phyloP scores from a whole-genome alignment of 495 filamentous ascomycete species.

The Penicillium fimorum region DNA sequence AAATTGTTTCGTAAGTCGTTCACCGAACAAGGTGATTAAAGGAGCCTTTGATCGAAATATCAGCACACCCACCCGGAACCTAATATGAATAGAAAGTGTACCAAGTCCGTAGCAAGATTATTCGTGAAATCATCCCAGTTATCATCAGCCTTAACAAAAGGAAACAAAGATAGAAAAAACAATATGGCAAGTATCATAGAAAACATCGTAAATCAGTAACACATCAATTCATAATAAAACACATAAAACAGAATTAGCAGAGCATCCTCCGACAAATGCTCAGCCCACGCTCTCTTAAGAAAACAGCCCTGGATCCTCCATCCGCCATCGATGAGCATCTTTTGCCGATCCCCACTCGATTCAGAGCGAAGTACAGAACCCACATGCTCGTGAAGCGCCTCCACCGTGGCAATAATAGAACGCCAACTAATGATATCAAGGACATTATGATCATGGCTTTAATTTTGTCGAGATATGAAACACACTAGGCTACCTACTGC shows the following conservation, averaged over 20 bases:
- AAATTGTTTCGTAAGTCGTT: constrained; percentile 57
- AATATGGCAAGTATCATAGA: constrained; percentile 17
- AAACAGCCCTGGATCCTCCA: neutral
- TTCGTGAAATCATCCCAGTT: constrained; percentile 53
- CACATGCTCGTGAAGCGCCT: constrained; percentile 10
- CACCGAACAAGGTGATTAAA: constrained; percentile 55
- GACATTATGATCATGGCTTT: neutral
- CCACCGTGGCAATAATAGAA: neutral
- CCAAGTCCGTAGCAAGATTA: constrained; percentile 51
- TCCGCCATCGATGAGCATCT: neutral
- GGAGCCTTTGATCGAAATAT: constrained; percentile 33
- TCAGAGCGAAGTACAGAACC: neutral
- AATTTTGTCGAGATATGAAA: constrained; percentile 11
- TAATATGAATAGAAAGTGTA: constrained; percentile 14
- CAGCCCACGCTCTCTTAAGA: constrained; percentile 5
- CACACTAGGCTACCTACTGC: constrained; percentile 7
- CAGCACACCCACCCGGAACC: neutral
- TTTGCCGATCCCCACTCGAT: constrained; percentile 1
- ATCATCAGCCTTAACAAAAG: constrained; percentile 23
- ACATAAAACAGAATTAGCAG: neutral
- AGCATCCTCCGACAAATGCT: neutral
- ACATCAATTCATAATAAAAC: constrained; percentile 3
- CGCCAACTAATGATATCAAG: constrained; percentile 6
- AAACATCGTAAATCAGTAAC: constrained; percentile 8
- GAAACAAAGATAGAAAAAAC: constrained; percentile 13